A percentile compares a stretch with the other conserved stretches of the same genome.
Evolutionary conservation across 2,329 filamentous ascomycete genomes (phyloP).

Genomic region (Aspergillus sp.): DNA sequence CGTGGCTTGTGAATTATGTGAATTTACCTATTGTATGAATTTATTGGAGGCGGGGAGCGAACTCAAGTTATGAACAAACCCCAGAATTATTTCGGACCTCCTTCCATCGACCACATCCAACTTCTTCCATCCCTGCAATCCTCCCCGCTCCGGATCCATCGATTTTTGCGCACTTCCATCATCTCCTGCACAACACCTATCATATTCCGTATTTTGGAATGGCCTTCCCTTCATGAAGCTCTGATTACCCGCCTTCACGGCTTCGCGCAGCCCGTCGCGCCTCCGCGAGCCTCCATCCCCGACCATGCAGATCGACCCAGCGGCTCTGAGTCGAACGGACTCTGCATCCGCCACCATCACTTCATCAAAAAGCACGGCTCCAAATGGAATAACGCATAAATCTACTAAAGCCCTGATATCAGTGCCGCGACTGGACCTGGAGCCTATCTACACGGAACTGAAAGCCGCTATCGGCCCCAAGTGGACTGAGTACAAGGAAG

Average conservation of each 20-base stretch:
- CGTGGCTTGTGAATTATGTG: neutral
- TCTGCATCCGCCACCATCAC: constrained; percentile 34
- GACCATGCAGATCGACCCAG: constrained; percentile 47
- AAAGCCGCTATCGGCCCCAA: constrained; percentile 60
- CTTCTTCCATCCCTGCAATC: constrained; percentile 22
- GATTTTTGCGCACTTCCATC: constrained; percentile 11
- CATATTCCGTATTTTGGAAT: constrained; percentile 16
- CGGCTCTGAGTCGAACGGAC: constrained; percentile 44
- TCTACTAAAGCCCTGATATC: constrained; percentile 51
- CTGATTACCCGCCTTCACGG: constrained; percentile 35
- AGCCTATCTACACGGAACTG: constrained; percentile 62
- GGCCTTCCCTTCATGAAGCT: constrained; percentile 38
- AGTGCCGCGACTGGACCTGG: constrained; percentile 62
- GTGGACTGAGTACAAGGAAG: constrained; percentile 62
- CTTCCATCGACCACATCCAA: constrained; percentile 21
- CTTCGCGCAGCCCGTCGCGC: constrained; percentile 42
- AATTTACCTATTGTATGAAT: neutral
- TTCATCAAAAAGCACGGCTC: constrained; percentile 31
- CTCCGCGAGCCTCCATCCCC: constrained; percentile 28
- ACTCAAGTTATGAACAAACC: constrained; percentile 8
- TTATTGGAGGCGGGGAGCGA: constrained; percentile 20
- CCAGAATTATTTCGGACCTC: constrained; percentile 25
- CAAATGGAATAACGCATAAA: constrained; percentile 41
- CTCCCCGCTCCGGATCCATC: constrained; percentile 27
- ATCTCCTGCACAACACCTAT: neutral